phyloP scores from a whole-genome alignment of 306 rosid genomes.

The Prunus mira region DNA sequence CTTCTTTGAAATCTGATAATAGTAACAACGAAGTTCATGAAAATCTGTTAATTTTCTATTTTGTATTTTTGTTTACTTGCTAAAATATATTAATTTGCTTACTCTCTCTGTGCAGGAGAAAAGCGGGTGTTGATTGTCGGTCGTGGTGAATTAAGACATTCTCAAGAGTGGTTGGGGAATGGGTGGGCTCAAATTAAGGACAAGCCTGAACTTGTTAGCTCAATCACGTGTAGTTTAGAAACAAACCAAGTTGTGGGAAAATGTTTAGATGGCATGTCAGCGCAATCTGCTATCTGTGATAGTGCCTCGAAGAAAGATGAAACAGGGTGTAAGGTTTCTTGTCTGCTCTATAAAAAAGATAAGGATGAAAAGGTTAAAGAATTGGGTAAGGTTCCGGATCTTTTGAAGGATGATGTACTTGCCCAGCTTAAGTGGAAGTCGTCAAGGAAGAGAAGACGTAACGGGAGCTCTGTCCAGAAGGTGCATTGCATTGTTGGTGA shows the following conservation, averaged over 20 bases:
- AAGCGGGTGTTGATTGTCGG: constrained; percentile 38
- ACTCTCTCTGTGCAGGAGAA: constrained; percentile 52
- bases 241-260: constrained; percentile 18
- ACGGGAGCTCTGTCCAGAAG: constrained; percentile 30
- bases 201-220: constrained; percentile 60
- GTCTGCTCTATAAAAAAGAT: constrained; percentile 18
- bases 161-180: constrained; percentile 76
- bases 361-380: constrained; percentile 28
- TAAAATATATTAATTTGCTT: not conserved
- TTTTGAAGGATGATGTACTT: constrained; percentile 52
- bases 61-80: not conserved
- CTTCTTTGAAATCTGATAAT: not conserved
- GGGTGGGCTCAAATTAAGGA: constrained; percentile 51
- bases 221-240: constrained; percentile 27
- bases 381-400: constrained; percentile 37
- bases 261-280: constrained; percentile 12
- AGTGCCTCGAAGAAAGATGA: constrained; percentile 28
- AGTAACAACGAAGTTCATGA: not conserved
- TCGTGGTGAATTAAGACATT: constrained; percentile 43
- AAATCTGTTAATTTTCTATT: not conserved
- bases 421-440: constrained; percentile 64
- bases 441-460: constrained; percentile 59
- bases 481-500: not conserved
- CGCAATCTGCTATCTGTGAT: constrained; percentile 20
- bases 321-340: constrained; percentile 6